Evolutionary conservation across 2,329 filamentous ascomycete species (phyloP), one percentile per base, ranked within the genome.

Genomic region (Fusarium hainanense): DNA sequence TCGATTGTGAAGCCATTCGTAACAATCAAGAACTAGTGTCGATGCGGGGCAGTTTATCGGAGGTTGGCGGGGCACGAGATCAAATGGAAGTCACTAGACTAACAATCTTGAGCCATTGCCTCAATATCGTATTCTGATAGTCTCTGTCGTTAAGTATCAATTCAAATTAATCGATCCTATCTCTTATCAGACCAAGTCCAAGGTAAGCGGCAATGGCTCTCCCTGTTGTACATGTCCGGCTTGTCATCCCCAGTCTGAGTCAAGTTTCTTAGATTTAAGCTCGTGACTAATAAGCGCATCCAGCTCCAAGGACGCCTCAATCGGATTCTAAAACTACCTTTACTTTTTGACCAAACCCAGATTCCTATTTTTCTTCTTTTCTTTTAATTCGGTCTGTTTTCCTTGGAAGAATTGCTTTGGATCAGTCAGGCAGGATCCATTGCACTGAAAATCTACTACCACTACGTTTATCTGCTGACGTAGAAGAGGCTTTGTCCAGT

Each of bases 271-370:
- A 30, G 21, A 42, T 66, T 49, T 61, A 46, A 34, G 47, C 63
- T 61, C 55, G 43, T 66, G 63, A 66, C 63, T 66, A 66, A 66
- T 66, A 60, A 50, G 62, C 46, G 44, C 42, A 61, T 49, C 21
- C 47, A 66, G 41, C 49, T 54, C 55, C 16, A 43, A 66, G 42
- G 61, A 66, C 61, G 43, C 42, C 27, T 61, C 34, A 44, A 32
- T 16, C 41, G 20, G 52, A 20, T 49, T 65, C 42, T 40, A 49
- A 48, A 41, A 54, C 42, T 40, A 25, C 28, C 18, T n/a, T 46
- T 20, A 18, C 44, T 54, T 58, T 21, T 54, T 32, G 18, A 11
- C 25, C 37, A 46, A 37, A 25, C 34, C 44, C 27, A 13, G 12
- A 16, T 28, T 57, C 27, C n/a, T 46, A 18, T 42, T 30, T 25